Evolutionary conservation across 176 grass and related monocot species (phyloP), one percentile per base, ranked within the genome.

Genomic region (Bothriochloa decipiens): DNA sequence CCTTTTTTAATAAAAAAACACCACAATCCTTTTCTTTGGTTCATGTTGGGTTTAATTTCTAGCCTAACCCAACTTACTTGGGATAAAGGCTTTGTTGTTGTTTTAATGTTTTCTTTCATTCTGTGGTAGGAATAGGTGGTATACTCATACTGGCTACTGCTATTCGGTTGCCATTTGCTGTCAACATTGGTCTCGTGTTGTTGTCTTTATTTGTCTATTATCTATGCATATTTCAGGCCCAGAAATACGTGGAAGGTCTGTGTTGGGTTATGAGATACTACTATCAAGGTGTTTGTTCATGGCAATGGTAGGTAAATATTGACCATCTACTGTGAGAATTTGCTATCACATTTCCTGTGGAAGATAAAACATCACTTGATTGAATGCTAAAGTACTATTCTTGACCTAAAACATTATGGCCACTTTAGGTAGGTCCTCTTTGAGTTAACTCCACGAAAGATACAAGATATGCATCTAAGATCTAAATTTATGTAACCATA

Each of bases 231-330:
- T 89, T 85, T 76, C 93, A 99, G 96, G 93, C 91, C 71, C 96
- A 94, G 85, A 99, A 96, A 88, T 99, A 89, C 84, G 93, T 89
- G 64, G 96, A 98, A 94, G 96, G 96, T 58, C 93, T 99, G 83
- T 99, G 96, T 81, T 98, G 96, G 96, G 90, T 99, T 80, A 96
- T 96, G 96, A 89, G 91, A 90, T 99, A 99, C 66, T 99, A 99
- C 80, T 99, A 99, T 78, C 88, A 99, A 90, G 89, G 96, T 87
- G 96, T 99, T 90, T 99, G 96, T 83, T 99, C 96, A 70, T 99
- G 96, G 96, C 96, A 84, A 62, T 99, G 96, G 96, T 99, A 92
- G 68, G 91, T 86, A 85, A 88, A 82, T 71, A 25, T 65, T 87
- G 65, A 83, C 68, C 74, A 65, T 82, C 47, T 75, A 78, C 20